Percentiles rank a stretch among this genome's conserved stretches.
Evolutionary conservation across 352 stramenopile species (phyloP).

Genomic region (Albugo candida): DNA sequence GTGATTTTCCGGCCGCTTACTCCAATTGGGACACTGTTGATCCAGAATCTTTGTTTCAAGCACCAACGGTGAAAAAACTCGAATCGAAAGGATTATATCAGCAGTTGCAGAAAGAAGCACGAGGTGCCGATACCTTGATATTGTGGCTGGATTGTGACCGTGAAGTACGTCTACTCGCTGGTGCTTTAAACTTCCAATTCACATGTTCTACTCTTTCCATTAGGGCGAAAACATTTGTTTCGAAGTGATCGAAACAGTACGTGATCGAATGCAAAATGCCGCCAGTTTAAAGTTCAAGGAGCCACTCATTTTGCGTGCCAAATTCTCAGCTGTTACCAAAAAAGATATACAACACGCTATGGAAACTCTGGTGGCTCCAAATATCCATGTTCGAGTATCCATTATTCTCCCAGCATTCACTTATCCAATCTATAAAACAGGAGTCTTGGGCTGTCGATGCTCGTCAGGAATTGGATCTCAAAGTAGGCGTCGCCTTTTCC

Average conservation of each 20-base stretch:
- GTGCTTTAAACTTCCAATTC: background rate
- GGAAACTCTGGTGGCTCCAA: conserved; percentile 25
- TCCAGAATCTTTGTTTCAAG: conserved; percentile 44
- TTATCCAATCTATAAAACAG: conserved; percentile 5
- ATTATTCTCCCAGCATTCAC: background rate
- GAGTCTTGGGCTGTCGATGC: conserved; percentile 69
- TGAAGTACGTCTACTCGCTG: conserved; percentile 15
- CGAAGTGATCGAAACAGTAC: conserved; percentile 66
- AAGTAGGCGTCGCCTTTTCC: conserved; percentile 76
- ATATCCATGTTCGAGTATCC: conserved; percentile 19
- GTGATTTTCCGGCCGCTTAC: conserved; percentile 56
- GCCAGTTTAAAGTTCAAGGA: conserved; percentile 7
- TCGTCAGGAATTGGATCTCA: conserved; percentile 79
- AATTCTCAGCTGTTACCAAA: conserved; percentile 60
- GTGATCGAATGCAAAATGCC: conserved; percentile 30
- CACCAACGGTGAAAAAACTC: conserved; percentile 39
- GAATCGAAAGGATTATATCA: conserved; percentile 9
- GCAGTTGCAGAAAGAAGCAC: conserved; percentile 26
- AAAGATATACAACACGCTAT: conserved; percentile 55
- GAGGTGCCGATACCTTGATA: conserved; percentile 30
- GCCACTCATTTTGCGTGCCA: conserved; percentile 36
- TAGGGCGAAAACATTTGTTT: conserved; percentile 83
- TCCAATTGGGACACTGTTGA: conserved; percentile 59
- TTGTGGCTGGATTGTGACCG: conserved; percentile 86
- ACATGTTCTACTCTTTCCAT: background rate